Evolutionary conservation across 192 early-diverging fungal species (phyloP), one percentile per base, ranked within the genome.

Genomic region (Phycomyces nitens): DNA sequence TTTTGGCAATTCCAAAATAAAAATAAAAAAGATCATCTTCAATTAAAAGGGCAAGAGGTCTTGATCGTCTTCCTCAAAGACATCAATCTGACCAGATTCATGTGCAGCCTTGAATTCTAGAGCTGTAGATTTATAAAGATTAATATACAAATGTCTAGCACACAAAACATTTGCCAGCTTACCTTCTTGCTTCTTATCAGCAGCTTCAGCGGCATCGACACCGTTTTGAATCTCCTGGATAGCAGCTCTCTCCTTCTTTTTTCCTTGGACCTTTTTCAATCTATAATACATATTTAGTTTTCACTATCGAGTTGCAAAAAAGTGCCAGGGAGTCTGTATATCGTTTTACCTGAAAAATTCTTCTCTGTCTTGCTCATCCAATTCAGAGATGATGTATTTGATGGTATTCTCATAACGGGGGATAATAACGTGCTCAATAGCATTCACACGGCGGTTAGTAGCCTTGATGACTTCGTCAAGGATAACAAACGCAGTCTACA

Each of bases 361-460:
- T 74, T 99, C 97, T 63, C 97, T 87, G 66, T 99, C 97, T 80
- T 92, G 90, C 77, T 99, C 97, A 65, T 99, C 97, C 51, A 99
- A 80, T 77, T 98, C 97, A 21, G 94, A 94, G 26, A 88, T 91
- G 58, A 99, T 94, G 69, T 93, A 94, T 65, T 88, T 89, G 72
- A 99, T 97, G 18, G 97, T 98, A 80, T 99, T 99, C 71, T 99
- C 97, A 63, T 96, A 91, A 42, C 88, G 86, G 23, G 97, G 97
- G 65, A 99, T 99, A 72, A 98, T 99, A 54, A 99, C 94, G 74
- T 98, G 91, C 73, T 99, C 97, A 68, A 99, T 98, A 21, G 97
- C 97, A 64, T 99, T 99, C 20, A 99, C 97, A 68, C 97, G 88
- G 62, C 97, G 90, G 78, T 99, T 99, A 2, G 97, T 99, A 23